phyloP scores from a whole-genome alignment of 169 alveolate genomes.

The Amoebophrya sp. region DNA sequence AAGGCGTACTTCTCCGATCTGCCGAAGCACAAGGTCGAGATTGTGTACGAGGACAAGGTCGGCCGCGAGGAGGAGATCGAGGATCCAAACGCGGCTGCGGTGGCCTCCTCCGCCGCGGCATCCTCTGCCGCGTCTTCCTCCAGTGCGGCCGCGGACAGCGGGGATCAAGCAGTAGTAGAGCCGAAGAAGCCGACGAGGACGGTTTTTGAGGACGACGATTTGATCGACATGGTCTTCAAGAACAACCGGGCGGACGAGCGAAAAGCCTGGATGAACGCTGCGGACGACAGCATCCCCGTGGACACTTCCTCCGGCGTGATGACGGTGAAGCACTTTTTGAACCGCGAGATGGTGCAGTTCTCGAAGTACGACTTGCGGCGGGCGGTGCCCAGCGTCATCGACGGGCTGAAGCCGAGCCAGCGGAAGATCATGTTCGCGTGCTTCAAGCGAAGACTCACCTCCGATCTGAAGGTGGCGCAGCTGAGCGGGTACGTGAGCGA shows the following conservation, averaged over 20 bases:
- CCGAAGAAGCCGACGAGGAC: background rate
- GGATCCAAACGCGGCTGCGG: background rate
- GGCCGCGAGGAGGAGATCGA: conserved; percentile 44
- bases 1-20: conserved; percentile 88
- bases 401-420: conserved; percentile 96
- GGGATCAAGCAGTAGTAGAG: background rate
- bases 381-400: conserved; percentile 87
- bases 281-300: conserved; percentile 29
- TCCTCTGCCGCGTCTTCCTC: no score
- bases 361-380: conserved; percentile 89
- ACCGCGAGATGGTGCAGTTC: conserved; percentile 89
- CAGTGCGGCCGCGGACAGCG: background rate
- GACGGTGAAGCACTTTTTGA: conserved; percentile 75
- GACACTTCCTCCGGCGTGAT: background rate
- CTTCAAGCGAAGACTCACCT: conserved; percentile 75
- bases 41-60: conserved; percentile 53
- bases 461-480: conserved; percentile 86
- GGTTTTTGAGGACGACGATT: conserved; percentile 60
- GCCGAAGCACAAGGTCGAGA: conserved; percentile 70
- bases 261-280: conserved; percentile 73
- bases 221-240: conserved; percentile 91
- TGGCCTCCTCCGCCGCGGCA: no score
- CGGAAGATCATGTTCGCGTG: conserved; percentile 80
- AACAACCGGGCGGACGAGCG: conserved; percentile 87
- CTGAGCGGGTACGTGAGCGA: conserved; percentile 85